Conservation (phyloP, 169 alveolate genomes). For the Babesia sp. region DNA sequence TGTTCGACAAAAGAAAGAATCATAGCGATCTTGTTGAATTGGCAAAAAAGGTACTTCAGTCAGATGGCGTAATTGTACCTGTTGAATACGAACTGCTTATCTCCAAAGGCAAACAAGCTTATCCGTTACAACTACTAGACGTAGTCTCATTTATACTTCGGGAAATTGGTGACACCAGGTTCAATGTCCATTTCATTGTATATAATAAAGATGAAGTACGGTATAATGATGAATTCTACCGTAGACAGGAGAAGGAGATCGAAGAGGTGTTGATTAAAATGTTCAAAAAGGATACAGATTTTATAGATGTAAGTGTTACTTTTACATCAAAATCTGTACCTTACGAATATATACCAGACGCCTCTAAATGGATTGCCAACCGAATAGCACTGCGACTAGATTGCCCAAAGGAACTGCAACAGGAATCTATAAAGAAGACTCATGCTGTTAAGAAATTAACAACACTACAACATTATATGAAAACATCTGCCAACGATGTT, state of each 20-base stretch:
- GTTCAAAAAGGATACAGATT: neutral
- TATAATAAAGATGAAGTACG: constrained; percentile 3
- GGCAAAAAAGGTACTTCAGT: constrained; percentile 20
- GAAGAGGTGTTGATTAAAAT: neutral
- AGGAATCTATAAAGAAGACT: neutral
- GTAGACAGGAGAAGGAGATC: constrained; percentile 42
- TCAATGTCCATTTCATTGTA: constrained; percentile 29
- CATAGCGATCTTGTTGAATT: constrained; percentile 15
- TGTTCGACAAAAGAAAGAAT: constrained; percentile 22
- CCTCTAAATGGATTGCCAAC: neutral
- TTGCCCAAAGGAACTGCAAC: neutral
- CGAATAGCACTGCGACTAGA: neutral
- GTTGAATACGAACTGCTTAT: constrained; percentile 19
- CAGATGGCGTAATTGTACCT: constrained; percentile 52
- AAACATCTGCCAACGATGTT: constrained; percentile 6
- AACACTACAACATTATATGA: neutral
- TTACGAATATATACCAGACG: neutral
- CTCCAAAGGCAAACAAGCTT: constrained; percentile 3
- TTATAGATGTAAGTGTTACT: neutral
- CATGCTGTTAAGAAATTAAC: neutral
- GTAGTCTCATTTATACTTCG: constrained; percentile 1
- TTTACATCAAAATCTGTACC: neutral
- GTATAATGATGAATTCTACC: neutral
- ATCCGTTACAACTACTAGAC: constrained; percentile 17
- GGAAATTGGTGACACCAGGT: neutral